A percentile compares a stretch with the other conserved stretches of the same genome.
phyloP scores from a whole-genome alignment of 192 early-diverging fungal species.

The Backusella liffmaniae region DNA sequence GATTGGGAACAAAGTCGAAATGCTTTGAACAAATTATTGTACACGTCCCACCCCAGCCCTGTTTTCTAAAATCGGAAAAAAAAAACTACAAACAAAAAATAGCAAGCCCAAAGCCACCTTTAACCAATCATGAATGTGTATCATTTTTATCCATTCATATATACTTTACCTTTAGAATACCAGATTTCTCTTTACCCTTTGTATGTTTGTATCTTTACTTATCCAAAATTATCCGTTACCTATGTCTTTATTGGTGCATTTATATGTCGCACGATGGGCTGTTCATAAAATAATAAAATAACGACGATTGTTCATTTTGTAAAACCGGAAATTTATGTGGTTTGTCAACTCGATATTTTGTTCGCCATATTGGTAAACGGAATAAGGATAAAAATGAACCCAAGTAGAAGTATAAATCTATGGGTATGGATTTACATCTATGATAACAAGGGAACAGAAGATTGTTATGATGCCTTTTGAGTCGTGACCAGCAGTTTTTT shows the following conservation, averaged over 20 bases:
- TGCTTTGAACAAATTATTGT: neutral
- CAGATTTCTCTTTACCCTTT: neutral
- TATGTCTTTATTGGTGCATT: neutral
- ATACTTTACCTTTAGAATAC: neutral
- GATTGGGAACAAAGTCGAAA: conserved; percentile 1
- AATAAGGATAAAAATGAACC: neutral
- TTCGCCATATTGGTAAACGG: neutral
- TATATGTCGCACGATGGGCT: neutral
- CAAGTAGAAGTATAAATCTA: too few species aligned
- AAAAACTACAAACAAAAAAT: neutral
- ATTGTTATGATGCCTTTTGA: too few species aligned
- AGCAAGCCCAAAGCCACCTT: neutral
- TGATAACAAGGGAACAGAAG: too few species aligned
- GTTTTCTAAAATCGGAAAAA: neutral
- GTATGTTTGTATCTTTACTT: neutral
- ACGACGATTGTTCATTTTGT: neutral
- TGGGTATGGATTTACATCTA: too few species aligned
- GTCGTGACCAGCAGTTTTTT: too few species aligned
- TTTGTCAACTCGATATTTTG: neutral
- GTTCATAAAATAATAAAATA: conserved; percentile 5
- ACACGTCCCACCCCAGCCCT: neutral
- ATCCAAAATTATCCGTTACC: neutral
- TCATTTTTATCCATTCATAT: neutral
- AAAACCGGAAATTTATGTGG: neutral
- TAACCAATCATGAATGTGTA: neutral